These are phyloP conservation scores for Canna indica DNA, from an alignment of 176 grass and related monocot species.

Conservation along the genomic window DNA sequence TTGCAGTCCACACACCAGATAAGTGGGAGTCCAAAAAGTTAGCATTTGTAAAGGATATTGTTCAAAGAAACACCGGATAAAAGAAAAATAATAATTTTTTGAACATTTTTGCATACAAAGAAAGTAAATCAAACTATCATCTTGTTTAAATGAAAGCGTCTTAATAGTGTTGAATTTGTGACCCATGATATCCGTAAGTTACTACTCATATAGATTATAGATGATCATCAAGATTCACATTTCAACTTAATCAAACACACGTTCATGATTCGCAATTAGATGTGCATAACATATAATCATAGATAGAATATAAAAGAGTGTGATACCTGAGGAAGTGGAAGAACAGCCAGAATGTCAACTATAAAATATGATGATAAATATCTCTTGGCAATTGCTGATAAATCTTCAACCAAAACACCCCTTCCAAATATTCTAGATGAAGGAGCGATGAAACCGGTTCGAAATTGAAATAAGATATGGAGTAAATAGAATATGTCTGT, in stretches of 20 bases:
- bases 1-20: too few relatives aligned
- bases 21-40: too few relatives aligned
- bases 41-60: too few relatives aligned
- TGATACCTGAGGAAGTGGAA: slow-evolving; percentile 82
- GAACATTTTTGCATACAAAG: too few relatives aligned
- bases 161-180: too few relatives aligned
- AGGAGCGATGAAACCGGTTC: slow-evolving; percentile 75
- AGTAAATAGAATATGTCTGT: slow-evolving; percentile 89
- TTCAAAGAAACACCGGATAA: too few relatives aligned
- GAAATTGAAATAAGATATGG: slow-evolving; percentile 88
- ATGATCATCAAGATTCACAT: background rate
- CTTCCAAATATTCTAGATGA: slow-evolving; percentile 83
- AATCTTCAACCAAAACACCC: slow-evolving; percentile 64
- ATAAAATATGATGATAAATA: slow-evolving; percentile 70
- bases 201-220: too few relatives aligned
- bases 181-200: too few relatives aligned
- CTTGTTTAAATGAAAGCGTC: too few relatives aligned
- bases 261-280: background rate
- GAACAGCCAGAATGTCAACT: slow-evolving; percentile 62
- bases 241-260: background rate
- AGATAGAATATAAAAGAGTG: background rate
- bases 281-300: background rate
- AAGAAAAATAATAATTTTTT: too few relatives aligned
- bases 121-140: too few relatives aligned
- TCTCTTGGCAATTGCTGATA: slow-evolving; percentile 54